Evolutionary conservation across 2,329 filamentous ascomycete species (phyloP).

Genomic region (Neofusicoccum parvum): DNA sequence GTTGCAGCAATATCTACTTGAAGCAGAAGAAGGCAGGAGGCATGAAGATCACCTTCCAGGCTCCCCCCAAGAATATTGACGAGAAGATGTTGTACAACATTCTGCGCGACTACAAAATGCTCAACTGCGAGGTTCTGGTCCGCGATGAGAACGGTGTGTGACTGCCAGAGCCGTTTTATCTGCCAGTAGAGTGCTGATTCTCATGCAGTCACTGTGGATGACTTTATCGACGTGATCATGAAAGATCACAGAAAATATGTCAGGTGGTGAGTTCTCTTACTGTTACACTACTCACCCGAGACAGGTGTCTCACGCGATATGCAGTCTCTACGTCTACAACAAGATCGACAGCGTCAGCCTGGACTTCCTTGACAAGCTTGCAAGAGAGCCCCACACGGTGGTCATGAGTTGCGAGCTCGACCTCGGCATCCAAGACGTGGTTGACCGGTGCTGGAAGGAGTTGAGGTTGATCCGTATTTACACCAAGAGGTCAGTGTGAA

Average conservation of each 20-base stretch:
- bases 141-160: conserved; percentile 80
- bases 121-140: conserved; percentile 95
- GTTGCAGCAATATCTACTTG: conserved; percentile 87
- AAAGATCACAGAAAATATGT: conserved; percentile 99
- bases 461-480: conserved; percentile 88
- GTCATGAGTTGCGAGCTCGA: conserved; percentile 98
- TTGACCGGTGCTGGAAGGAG: conserved; percentile 95
- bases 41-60: conserved; percentile 97
- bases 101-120: conserved; percentile 95
- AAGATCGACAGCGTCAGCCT: conserved; percentile 96
- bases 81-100: conserved; percentile 99
- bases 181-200: conserved; percentile 14
- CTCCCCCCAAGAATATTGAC: conserved; percentile 85
- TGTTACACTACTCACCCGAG: background rate
- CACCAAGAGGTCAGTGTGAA: conserved; percentile 68
- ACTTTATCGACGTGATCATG: conserved; percentile 99
- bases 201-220: conserved; percentile 78
- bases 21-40: conserved; percentile 95
- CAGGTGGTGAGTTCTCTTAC: conserved; percentile 50
- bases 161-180: conserved; percentile 13
- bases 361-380: conserved; percentile 88
- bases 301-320: background rate
- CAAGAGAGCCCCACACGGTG: conserved; percentile 87
- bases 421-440: conserved; percentile 87
- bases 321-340: conserved; percentile 94